Base-by-base conservation (phyloP, 192 early-diverging fungal genomes). In the Coemansia sp. region DNA sequence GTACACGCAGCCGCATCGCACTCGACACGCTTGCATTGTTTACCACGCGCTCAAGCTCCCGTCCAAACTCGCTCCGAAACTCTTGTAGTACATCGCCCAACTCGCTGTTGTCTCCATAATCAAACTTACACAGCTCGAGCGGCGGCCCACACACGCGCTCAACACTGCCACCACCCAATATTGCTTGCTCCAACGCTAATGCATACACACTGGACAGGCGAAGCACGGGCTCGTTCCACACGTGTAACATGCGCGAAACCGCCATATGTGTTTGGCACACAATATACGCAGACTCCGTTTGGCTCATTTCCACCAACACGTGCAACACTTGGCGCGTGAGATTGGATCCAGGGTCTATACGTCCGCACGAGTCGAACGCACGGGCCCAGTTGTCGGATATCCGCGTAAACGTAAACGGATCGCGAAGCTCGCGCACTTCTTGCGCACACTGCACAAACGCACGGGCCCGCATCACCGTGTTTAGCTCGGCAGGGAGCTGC, bases 341-440 rank as follows among this genome's bases (percentile, higher is more conserved):
- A 21, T 44, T 14, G 1, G 40, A 44, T 44, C 14, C 11, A 44
- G 40, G 15, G 5, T 44, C 40, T n/a, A 44, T 25, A 46, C 42
- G 7, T 1, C 25, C 37, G 11, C 21, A 20, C 21, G 44, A 44
- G 24, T 67, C 64, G 24, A 73, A 56, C n/a, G 24, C 23, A 3
- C 21, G 5, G 2, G 56, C 67, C 67, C 73, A 69, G 1, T 21
- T 20, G 5, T 38, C 31, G 5, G 73, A 46, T 44, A 76, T n/a
- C 18, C 37, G 26, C 11, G 56, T 61, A 55, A 70, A 70, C 15
- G 63, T 63, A 36, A 70, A 76, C 12, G 73, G 73, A 49, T 76
- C 73, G 11, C 64, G 64, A 23, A 70, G 44, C 20, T 31, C 10
- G 1, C 49, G 38, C 40, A 76, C 38, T 0, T 50, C 44, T 1